A percentile compares a stretch with the other conserved stretches of the same genome.
These are phyloP conservation scores for Hemileccinum impolitum DNA, from an alignment of 768 basidiomycete genomes.

Conservation along the genomic window DNA sequence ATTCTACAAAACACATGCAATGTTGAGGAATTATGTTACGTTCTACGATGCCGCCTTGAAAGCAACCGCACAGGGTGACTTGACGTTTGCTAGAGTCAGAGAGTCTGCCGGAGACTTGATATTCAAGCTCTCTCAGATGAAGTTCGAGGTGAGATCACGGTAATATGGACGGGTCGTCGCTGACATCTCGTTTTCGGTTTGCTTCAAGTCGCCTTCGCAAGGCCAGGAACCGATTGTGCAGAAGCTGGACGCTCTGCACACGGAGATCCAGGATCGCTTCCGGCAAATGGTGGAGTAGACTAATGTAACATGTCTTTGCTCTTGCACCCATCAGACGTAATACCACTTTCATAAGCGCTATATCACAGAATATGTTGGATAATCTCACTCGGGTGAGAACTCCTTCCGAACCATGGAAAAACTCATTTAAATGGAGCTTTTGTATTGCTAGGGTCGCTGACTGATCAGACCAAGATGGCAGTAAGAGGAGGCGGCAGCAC, in stretches of 20 bases:
- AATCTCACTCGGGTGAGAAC: not conserved
- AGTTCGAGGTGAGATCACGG: slow-evolving; percentile 75
- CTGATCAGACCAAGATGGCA: too few species aligned
- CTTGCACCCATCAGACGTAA: slow-evolving; percentile 25
- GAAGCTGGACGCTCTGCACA: slow-evolving; percentile 76
- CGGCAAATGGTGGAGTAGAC: slow-evolving; percentile 75
- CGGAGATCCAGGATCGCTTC: slow-evolving; percentile 92
- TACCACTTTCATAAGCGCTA: slow-evolving; percentile 9
- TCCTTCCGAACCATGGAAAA: too few species aligned
- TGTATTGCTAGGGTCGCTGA: too few species aligned
- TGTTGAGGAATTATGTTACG: slow-evolving; percentile 91
- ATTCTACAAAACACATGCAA: slow-evolving; percentile 97
- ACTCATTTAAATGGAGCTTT: too few species aligned
- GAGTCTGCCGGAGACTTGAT: slow-evolving; percentile 84
- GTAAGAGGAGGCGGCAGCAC: too few species aligned
- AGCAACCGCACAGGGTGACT: slow-evolving; percentile 78
- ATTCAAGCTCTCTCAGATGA: slow-evolving; percentile 99
- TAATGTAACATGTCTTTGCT: not conserved
- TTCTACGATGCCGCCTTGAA: slow-evolving; percentile 91
- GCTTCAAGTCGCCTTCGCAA: slow-evolving; percentile 78
- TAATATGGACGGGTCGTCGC: not conserved
- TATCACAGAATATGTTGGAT: not conserved
- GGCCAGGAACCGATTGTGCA: slow-evolving; percentile 79
- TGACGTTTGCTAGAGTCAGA: slow-evolving; percentile 84
- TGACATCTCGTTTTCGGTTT: slow-evolving; percentile 16